phyloP scores from a whole-genome alignment of 805 yeast species.

The Scheffersomyces coipomensis region DNA sequence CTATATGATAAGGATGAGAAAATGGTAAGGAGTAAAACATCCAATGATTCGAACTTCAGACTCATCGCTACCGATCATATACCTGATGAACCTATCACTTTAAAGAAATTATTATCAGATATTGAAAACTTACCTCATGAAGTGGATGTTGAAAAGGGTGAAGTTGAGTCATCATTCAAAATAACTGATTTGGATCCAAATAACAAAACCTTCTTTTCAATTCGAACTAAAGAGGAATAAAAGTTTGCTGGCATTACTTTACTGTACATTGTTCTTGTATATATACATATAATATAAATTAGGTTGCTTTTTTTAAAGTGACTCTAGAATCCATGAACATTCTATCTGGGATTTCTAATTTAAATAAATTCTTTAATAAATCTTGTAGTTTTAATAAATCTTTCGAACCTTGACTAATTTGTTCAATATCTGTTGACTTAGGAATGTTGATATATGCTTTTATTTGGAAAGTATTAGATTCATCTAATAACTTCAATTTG shows the following conservation, averaged over 20 bases:
- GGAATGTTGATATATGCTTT: slow-evolving; percentile 71
- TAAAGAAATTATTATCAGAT: slow-evolving; percentile 13
- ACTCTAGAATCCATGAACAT: slow-evolving; percentile 79
- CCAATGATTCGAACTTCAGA: slow-evolving; percentile 27
- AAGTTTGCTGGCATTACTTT: too few relatives aligned
- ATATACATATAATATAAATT: neutral
- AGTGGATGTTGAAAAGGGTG: slow-evolving; percentile 21
- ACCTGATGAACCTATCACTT: slow-evolving; percentile 20
- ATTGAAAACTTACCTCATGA: slow-evolving; percentile 11
- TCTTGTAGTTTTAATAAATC: slow-evolving; percentile 61
- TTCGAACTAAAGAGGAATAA: slow-evolving; percentile 4
- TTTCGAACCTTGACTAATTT: slow-evolving; percentile 61
- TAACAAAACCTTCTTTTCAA: slow-evolving; percentile 10
- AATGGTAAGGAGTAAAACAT: slow-evolving; percentile 6
- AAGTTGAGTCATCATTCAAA: slow-evolving; percentile 11
- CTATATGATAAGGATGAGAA: slow-evolving; percentile 21
- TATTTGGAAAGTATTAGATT: slow-evolving; percentile 56
- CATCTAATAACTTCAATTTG: slow-evolving; percentile 43
- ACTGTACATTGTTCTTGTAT: neutral
- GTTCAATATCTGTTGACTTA: slow-evolving; percentile 72
- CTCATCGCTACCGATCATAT: slow-evolving; percentile 32
- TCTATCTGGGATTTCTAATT: slow-evolving; percentile 73
- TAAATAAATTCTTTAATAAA: slow-evolving; percentile 66
- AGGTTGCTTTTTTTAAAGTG: neutral
- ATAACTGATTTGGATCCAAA: slow-evolving; percentile 9